Evolutionary conservation across 139 green algal genomes (phyloP).

Genomic region (Chlorella sp.): DNA sequence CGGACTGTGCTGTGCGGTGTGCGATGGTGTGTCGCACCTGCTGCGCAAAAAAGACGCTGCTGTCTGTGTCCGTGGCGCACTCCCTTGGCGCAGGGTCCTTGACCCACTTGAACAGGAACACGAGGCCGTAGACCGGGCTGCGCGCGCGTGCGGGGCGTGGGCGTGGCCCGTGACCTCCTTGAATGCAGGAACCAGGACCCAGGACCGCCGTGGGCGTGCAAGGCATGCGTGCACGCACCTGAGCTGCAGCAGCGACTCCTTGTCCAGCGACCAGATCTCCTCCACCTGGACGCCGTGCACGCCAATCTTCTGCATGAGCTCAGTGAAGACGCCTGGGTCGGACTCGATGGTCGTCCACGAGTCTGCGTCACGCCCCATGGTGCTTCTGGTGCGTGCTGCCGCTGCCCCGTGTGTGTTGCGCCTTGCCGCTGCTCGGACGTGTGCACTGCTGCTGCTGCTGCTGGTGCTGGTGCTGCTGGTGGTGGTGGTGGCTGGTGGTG

Average conservation of each 20-base stretch:
- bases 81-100: constrained; percentile 60
- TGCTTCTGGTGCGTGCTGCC: too few relatives aligned
- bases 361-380: not conserved
- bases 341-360: constrained; percentile 80
- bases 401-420: too few relatives aligned
- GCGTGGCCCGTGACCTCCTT: too few relatives aligned
- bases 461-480: too few relatives aligned
- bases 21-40: constrained; percentile 63
- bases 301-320: constrained; percentile 9
- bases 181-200: too few relatives aligned
- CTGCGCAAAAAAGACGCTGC: constrained; percentile 89
- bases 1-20: too few relatives aligned
- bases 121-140: constrained; percentile 91
- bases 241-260: constrained; percentile 3
- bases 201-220: too few relatives aligned
- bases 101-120: constrained; percentile 98
- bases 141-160: not conserved
- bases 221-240: too few relatives aligned
- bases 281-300: constrained; percentile 12
- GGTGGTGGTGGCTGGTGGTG: too few relatives aligned
- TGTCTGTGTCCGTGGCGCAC: constrained; percentile 30
- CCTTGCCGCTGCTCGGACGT: too few relatives aligned
- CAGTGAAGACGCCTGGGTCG: constrained; percentile 11
- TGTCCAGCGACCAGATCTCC: constrained; percentile 19
- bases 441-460: too few relatives aligned